Percentiles rank a stretch among this genome's conserved stretches.
Conservation (phyloP, 1,139 yeast genomes). For the Suhomyces coccinellae region DNA sequence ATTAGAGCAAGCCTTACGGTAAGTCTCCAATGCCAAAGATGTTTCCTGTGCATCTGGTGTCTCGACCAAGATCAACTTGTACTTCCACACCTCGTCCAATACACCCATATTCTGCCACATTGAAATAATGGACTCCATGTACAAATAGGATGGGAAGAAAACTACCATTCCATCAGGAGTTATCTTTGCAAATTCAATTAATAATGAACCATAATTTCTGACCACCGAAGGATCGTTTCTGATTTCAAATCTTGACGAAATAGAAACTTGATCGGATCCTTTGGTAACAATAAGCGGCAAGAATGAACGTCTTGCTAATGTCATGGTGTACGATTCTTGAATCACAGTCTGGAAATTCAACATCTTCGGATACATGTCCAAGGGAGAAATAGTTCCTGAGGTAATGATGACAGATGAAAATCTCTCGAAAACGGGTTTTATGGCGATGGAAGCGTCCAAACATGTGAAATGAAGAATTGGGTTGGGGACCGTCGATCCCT, state of each 20-base stretch:
- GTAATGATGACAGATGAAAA: conserved; percentile 94
- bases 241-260: conserved; percentile 93
- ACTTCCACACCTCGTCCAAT: conserved; percentile 97
- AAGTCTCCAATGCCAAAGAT: conserved; percentile 89
- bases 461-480: conserved; percentile 95
- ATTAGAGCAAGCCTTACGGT: conserved; percentile 93
- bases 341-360: conserved; percentile 90
- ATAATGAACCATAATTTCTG: conserved; percentile 88
- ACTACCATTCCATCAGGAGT: conserved; percentile 99
- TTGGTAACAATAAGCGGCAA: conserved; percentile 95
- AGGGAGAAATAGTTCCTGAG: conserved; percentile 96
- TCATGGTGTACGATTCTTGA: conserved; percentile 95
- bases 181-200: conserved; percentile 89
- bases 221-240: conserved; percentile 98
- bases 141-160: conserved; percentile 92
- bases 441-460: conserved; percentile 96
- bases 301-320: conserved; percentile 87
- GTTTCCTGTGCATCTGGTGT: conserved; percentile 99
- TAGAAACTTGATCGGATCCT: conserved; percentile 97
- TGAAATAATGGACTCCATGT: conserved; percentile 96
- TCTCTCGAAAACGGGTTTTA: conserved; percentile 92
- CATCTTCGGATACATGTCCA: conserved; percentile 99
- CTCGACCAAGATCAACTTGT: conserved; percentile 91
- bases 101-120: conserved; percentile 99
- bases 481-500: conserved; percentile 95